Evolutionary conservation across 2,329 filamentous ascomycete genomes (phyloP).

Genomic region (Stromatinia cepivora): DNA sequence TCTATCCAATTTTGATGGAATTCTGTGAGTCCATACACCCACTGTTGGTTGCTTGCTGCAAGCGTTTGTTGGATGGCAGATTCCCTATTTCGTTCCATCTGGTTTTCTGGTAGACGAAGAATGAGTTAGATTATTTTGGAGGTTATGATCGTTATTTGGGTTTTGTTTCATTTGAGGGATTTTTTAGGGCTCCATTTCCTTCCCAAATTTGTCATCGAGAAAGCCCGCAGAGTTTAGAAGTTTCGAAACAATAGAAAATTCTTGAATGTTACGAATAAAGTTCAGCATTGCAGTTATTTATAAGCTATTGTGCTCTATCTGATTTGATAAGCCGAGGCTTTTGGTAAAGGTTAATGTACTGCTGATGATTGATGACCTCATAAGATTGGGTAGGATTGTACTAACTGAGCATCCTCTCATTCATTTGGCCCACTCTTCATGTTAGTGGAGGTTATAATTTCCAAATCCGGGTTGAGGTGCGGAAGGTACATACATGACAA

Average conservation of each 20-base stretch:
- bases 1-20: too few relatives aligned
- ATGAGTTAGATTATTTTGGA: neutral
- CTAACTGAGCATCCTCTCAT: neutral
- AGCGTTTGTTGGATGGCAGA: neutral
- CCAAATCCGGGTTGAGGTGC: neutral
- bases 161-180: neutral
- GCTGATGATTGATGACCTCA: neutral
- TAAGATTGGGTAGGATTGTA: neutral
- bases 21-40: neutral
- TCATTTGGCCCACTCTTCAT: neutral
- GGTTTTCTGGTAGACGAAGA: conserved; percentile 6
- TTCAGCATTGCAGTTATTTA: neutral
- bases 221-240: neutral
- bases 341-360: too few relatives aligned
- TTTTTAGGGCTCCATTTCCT: neutral
- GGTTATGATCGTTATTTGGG: neutral
- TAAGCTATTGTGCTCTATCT: too few relatives aligned
- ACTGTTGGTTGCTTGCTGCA: neutral
- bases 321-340: neutral
- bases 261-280: neutral
- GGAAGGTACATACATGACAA: neutral
- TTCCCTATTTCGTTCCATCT: neutral
- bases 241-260: neutral
- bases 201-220: neutral
- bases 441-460: neutral